These are phyloP conservation scores for Vigna hirtella DNA, from an alignment of 306 rosid genomes.

Conservation along the genomic window DNA sequence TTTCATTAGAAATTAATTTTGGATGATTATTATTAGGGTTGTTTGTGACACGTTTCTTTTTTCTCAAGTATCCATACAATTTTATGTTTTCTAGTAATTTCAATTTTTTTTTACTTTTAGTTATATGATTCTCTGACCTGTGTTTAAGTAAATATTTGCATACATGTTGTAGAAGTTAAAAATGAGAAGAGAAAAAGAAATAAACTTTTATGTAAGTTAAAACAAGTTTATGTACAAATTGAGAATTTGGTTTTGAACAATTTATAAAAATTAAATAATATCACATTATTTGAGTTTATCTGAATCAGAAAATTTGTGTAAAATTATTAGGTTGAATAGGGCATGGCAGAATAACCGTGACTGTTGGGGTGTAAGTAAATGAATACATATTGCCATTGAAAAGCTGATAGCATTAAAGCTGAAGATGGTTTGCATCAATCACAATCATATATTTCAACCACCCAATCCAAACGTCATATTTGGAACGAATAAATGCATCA, in stretches of 20 bases:
- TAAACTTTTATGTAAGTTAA: no score
- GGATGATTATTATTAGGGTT: background rate
- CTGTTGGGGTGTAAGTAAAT: background rate
- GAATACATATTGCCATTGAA: background rate
- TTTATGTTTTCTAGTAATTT: background rate
- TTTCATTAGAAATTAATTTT: background rate
- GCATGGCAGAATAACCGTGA: constrained; percentile 44
- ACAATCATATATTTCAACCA: constrained; percentile 12
- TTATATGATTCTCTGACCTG: no score
- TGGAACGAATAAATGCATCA: no score
- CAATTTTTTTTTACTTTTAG: no score
- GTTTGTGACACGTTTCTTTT: background rate
- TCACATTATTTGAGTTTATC: background rate
- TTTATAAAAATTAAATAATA: no score
- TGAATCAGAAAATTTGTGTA: background rate
- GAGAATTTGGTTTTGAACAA: no score
- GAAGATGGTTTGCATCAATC: constrained; percentile 12
- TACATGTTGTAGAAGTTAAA: no score
- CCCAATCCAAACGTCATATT: constrained; percentile 14
- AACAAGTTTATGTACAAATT: no score
- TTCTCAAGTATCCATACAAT: background rate
- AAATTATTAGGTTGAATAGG: background rate
- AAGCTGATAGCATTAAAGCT: constrained; percentile 31
- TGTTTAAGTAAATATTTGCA: no score
- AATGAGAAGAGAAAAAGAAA: no score